Percentiles rank a stretch among this genome's conserved stretches.
Evolutionary conservation across 176 grass and related monocot genomes (phyloP).

Genomic region (Phoenix dactylifera): DNA sequence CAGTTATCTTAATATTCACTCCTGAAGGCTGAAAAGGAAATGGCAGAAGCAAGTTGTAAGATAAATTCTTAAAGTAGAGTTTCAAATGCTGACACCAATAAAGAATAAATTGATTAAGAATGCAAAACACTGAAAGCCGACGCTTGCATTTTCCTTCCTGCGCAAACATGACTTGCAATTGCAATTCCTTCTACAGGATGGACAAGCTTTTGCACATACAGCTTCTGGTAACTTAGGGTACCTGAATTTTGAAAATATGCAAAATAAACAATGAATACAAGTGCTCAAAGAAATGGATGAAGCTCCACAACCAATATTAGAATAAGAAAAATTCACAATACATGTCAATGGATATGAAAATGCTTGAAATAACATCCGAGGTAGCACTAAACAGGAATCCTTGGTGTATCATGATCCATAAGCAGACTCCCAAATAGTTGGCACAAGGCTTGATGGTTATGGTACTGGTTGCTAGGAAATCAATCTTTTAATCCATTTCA

Average conservation of each 20-base stretch:
- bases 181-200: conserved; percentile 52
- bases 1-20: conserved; percentile 39
- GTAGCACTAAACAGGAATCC: no score
- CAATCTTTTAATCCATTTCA: no score
- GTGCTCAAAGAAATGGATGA: background rate
- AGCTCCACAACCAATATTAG: background rate
- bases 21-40: conserved; percentile 27
- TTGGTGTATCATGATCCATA: no score
- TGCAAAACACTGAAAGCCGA: conserved; percentile 1
- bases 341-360: no score
- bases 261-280: conserved; percentile 6
- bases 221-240: conserved; percentile 49
- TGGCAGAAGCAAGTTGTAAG: conserved; percentile 4
- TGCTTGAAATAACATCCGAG: no score
- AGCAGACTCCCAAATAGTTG: no score
- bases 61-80: background rate
- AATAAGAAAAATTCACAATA: no score
- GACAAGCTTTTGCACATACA: conserved; percentile 40
- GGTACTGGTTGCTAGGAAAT: no score
- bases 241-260: conserved; percentile 21
- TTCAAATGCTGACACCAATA: background rate
- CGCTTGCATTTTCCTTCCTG: conserved; percentile 33
- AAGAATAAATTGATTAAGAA: background rate
- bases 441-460: no score
- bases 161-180: conserved; percentile 68